Evolutionary conservation across 2,329 filamentous ascomycete genomes (phyloP), one percentile per base, ranked within the genome.

Genomic region (Exophiala sp.): DNA sequence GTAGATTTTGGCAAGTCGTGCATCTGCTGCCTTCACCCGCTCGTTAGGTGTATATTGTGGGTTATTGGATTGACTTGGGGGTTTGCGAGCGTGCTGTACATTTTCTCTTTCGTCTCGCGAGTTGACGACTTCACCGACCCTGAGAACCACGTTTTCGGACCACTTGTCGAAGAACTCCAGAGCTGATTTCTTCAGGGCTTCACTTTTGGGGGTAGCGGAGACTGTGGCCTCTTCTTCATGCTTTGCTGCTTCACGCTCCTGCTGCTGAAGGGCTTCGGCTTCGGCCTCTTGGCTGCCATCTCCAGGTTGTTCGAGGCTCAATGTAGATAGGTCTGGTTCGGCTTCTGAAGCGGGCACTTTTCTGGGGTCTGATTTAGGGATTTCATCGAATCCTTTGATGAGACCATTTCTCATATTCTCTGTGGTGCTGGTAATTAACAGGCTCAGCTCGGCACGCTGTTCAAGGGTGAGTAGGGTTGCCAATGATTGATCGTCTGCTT

Each of bases 111-210:
- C 39, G 4, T 54, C 51, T 10, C 55, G 55, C 5, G 67, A 64
- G 36, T 79, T 77, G 14, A 90, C 78, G 33, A 90, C 80, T 61
- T 94, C 87, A n/a, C 83, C 81, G 18, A 95, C 74, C 10, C 90
- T 81, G 52, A 83, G 79, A 39, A 89, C 73, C 3, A 96, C 81
- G 9, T 76, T 75, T 3, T 82, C 78, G 63, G 88, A 82, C 92
- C 92, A 97, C 60, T 88, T 86, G 52, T 87, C 84, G 66, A 92
- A 95, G 67, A 86, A 84, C 2, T 77, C 72, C 3, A 95, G 68
- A 1, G 85, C 80, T 48, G 86, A 85, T 59, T 80, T 38, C 39
- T 43, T 51, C 18, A 59, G 32, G 6, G 48, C 53, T 32, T 59
- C 35, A 45, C 33, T 33, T 32, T 59, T 42, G 33, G 56, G 48